Base-by-base conservation (phyloP, 1,284 basidiomycete species). In the Meira miltonrushii region DNA sequence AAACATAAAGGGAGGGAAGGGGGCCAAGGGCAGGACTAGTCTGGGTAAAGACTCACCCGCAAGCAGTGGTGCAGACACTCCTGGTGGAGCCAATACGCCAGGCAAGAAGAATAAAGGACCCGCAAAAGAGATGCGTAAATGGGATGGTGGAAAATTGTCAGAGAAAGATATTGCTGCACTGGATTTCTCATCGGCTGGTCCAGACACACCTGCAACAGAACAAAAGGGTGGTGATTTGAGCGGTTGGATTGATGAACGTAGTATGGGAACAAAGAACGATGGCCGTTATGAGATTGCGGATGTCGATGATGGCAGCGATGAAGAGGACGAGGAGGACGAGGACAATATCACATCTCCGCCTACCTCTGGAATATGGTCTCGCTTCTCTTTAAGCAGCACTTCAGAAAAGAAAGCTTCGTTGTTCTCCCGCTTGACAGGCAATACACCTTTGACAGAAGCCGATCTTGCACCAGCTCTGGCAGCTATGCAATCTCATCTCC, bases 401-500 rank as follows among this genome's bases (percentile, higher is more conserved):
- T 53, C 50, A 13, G 19, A 17, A 5, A 25, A 50, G 37, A 33
- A 39, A 5, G 37, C 23, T 41, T 44, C 44, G 17, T 49, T 73
- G 59, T 66, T 76, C 57, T 69, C 72, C 0, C 84, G 90, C 28
- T 81, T 98, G 61, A 92, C 74, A 0, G 73, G 78, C 6, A 93
- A 92, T 47, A 48, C 57, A 79, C 83, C 87, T 1, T 81, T 99
- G 47, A 89, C 88, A 0, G 84, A 88, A 59, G 83, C 85, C 44
- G 93, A 97, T 77, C 80, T 98, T 41, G 85, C 85, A 64, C 93
- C 94, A 5, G 90, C 95, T 0, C 79, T 98, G 23, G 87, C 88
- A 47, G 89, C 87, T 19, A 98, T 98, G 92, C 92, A 94, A 77
- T 89, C 92, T 65, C 94, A 97, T 78, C 83, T 98, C 50, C 96